A percentile compares a stretch with the other conserved stretches of the same genome.
Conservation (phyloP, 2,329 filamentous ascomycete genomes). For the Trichophyton mentagrophytes region DNA sequence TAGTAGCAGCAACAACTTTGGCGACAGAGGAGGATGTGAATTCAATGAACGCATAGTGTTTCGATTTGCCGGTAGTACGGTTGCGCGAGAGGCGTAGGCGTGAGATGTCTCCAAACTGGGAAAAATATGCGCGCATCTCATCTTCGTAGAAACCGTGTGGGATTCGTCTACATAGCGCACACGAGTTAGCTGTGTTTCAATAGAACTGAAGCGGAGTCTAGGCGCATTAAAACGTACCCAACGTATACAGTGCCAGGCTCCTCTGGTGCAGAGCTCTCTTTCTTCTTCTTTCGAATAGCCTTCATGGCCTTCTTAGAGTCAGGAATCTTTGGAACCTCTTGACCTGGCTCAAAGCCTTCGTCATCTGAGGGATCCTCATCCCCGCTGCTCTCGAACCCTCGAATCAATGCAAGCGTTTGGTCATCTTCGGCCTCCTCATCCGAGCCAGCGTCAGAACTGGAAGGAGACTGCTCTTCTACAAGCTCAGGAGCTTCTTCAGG, state of each 20-base stretch:
- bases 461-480: conserved; percentile 15
- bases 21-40: conserved; percentile 68
- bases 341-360: conserved; percentile 34
- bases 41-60: conserved; percentile 92
- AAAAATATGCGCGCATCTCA: conserved; percentile 86
- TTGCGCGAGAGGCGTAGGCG: conserved; percentile 77
- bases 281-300: conserved; percentile 41
- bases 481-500: conserved; percentile 22
- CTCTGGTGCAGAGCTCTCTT: conserved; percentile 27
- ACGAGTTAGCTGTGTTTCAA: conserved; percentile 10
- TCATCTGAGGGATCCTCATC: conserved; percentile 37
- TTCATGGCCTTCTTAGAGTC: conserved; percentile 36
- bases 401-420: conserved; percentile 42
- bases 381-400: conserved; percentile 43
- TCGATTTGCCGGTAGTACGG: conserved; percentile 77
- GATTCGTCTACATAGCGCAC: conserved; percentile 45
- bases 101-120: conserved; percentile 76
- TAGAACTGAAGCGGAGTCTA: too few species aligned
- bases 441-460: conserved; percentile 17
- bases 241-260: conserved; percentile 73
- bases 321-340: conserved; percentile 32
- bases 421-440: conserved; percentile 35
- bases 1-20: conserved; percentile 82
- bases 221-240: conserved; percentile 38
- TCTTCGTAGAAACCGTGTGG: conserved; percentile 96